Conservation (phyloP, 2,329 filamentous ascomycete species). For the Colletotrichum lini region DNA sequence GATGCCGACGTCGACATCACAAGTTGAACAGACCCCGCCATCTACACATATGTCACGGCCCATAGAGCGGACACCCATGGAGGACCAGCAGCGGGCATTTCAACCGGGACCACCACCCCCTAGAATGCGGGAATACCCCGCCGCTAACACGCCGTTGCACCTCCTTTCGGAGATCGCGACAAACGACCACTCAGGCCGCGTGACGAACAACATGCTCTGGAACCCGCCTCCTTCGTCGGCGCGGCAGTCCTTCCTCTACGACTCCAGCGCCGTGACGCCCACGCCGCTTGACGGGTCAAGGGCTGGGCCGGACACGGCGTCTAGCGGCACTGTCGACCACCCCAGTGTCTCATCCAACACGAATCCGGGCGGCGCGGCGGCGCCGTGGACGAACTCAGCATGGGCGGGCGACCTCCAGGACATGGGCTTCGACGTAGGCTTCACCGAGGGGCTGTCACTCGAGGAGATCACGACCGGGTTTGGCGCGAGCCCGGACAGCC, state of each 20-base stretch:
- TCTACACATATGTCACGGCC: conserved; percentile 5
- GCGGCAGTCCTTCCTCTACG: conserved; percentile 57
- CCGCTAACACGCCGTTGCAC: conserved; percentile 68
- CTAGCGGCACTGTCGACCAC: conserved; percentile 9
- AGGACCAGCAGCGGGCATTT: conserved; percentile 44
- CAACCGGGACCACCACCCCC: conserved; percentile 36
- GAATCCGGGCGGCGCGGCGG: not conserved
- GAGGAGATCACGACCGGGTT: conserved; percentile 42
- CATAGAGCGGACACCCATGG: not conserved
- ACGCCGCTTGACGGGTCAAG: conserved; percentile 16
- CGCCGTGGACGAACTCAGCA: conserved; percentile 24
- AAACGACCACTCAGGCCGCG: conserved; percentile 50
- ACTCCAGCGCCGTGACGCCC: conserved; percentile 40
- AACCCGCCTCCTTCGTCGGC: conserved; percentile 45
- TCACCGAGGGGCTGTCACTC: conserved; percentile 37
- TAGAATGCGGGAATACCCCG: conserved; percentile 46
- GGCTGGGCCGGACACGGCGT: conserved; percentile 16
- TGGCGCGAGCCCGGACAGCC: conserved; percentile 35
- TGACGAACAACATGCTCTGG: conserved; percentile 41
- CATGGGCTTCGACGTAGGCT: conserved; percentile 36
- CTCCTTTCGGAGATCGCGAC: conserved; percentile 71
- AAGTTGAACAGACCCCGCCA: not conserved
- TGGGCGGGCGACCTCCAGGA: conserved; percentile 32
- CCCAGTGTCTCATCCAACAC: not conserved
- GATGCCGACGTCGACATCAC: conserved; percentile 22